These are phyloP conservation scores for Colletotrichum spaethianum DNA, from an alignment of 2,329 filamentous ascomycete genomes.

Conservation along the genomic window DNA sequence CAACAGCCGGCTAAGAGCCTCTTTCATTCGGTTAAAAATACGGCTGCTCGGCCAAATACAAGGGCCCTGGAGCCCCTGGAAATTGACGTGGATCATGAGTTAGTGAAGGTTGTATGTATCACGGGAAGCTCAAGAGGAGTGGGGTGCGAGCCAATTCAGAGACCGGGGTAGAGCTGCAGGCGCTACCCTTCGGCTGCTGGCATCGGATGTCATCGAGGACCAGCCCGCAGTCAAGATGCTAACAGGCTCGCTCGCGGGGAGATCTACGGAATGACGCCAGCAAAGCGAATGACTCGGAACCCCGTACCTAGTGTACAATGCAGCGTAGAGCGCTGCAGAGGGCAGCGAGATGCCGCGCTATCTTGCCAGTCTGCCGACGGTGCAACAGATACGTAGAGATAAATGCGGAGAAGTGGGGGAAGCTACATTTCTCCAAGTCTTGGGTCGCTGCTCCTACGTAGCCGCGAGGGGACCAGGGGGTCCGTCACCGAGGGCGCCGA, in stretches of 20 bases:
- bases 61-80: background rate
- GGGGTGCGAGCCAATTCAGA: constrained; percentile 8
- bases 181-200: constrained; percentile 35
- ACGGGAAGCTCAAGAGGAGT: constrained; percentile 4
- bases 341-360: constrained; percentile 34
- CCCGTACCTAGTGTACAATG: background rate
- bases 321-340: background rate
- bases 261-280: constrained; percentile 3
- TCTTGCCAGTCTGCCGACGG: constrained; percentile 29
- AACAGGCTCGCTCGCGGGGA: background rate
- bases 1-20: constrained; percentile 19
- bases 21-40: constrained; percentile 6
- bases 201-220: constrained; percentile 20
- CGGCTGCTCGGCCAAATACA: constrained; percentile 10
- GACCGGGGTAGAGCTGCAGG: constrained; percentile 12
- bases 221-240: constrained; percentile 2
- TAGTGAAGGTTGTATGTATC: constrained; percentile 17
- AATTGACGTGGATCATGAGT: constrained; percentile 33
- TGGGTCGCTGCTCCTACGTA: constrained; percentile 20
- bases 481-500: constrained; percentile 30
- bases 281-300: constrained; percentile 20
- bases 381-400: constrained; percentile 30
- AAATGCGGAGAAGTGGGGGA: constrained; percentile 41
- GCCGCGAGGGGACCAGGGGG: constrained; percentile 12
- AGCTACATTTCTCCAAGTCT: constrained; percentile 35